Conservation (phyloP, 2,329 filamentous ascomycete genomes). For the Claviceps africana region DNA sequence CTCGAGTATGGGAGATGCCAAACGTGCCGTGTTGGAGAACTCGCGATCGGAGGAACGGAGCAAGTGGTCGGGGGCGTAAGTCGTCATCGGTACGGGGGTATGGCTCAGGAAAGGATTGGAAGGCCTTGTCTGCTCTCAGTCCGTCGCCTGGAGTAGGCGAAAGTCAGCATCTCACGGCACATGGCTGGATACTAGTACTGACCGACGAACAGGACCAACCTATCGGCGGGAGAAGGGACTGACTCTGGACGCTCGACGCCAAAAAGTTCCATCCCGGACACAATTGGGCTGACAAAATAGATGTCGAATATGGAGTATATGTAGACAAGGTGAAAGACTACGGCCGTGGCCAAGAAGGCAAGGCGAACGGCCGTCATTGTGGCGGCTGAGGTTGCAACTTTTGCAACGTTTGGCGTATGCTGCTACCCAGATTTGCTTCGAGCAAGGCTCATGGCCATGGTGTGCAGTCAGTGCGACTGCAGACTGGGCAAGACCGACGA, state of each 20-base stretch:
- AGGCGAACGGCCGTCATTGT: constrained; percentile 50
- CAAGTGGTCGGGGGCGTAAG: constrained; percentile 62
- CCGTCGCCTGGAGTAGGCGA: constrained; percentile 52
- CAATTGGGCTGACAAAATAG: constrained; percentile 95
- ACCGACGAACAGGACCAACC: constrained; percentile 74
- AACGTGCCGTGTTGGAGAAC: constrained; percentile 87
- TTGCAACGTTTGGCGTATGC: not conserved
- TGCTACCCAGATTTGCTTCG: not conserved
- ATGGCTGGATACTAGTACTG: constrained; percentile 34
- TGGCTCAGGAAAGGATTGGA: constrained; percentile 83
- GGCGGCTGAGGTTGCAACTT: not conserved
- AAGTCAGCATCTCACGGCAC: not conserved
- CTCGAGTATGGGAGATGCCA: constrained; percentile 89
- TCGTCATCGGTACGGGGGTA: constrained; percentile 53
- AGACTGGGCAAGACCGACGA: not conserved
- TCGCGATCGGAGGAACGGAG: constrained; percentile 80
- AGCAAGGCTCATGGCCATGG: not conserved
- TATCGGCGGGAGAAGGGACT: constrained; percentile 65
- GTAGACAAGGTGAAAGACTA: constrained; percentile 88
- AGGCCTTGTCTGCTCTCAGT: constrained; percentile 91
- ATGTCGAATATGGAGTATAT: constrained; percentile 95
- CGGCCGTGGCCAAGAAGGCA: constrained; percentile 74
- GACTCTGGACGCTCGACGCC: constrained; percentile 46
- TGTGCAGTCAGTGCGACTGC: not conserved
- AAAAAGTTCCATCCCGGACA: constrained; percentile 84